These are phyloP conservation scores for Symbiodinium natans DNA, from an alignment of 73 alveolate species.

Conservation along the genomic window DNA sequence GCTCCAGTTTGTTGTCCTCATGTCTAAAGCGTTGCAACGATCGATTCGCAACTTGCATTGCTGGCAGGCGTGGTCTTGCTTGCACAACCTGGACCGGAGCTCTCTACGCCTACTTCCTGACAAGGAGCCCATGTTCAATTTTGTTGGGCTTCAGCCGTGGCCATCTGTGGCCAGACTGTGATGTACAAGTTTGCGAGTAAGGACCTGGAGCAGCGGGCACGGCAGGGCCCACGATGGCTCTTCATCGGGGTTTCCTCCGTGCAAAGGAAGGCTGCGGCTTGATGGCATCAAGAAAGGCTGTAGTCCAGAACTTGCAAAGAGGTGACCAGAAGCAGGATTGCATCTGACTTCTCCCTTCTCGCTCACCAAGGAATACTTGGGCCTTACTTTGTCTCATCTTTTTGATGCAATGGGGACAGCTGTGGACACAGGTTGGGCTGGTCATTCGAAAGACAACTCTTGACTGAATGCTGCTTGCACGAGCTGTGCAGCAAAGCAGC, in stretches of 20 bases:
- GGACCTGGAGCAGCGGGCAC: slow-evolving; percentile 44
- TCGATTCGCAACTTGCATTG: background rate
- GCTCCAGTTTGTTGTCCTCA: background rate
- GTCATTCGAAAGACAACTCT: background rate
- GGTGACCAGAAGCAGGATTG: background rate
- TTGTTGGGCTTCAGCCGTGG: background rate
- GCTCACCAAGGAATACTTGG: slow-evolving; percentile 41
- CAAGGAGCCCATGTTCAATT: background rate
- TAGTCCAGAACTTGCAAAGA: background rate
- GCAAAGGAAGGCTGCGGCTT: slow-evolving; percentile 58
- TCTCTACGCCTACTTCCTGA: slow-evolving; percentile 61
- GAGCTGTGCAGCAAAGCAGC: too few species aligned
- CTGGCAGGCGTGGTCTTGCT: slow-evolving; percentile 68
- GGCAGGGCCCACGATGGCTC: slow-evolving; percentile 51
- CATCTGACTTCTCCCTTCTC: background rate
- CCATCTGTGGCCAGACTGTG: too few species aligned
- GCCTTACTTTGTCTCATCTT: slow-evolving; percentile 58
- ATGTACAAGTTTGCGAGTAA: background rate
- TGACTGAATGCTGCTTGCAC: background rate
- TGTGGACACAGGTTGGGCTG: slow-evolving; percentile 51
- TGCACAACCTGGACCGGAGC: slow-evolving; percentile 12
- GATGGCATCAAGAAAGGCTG: background rate
- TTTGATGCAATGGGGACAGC: slow-evolving; percentile 75
- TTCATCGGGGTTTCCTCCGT: slow-evolving; percentile 71
- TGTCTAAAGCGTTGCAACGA: background rate